Percentiles rank a stretch among this genome's conserved stretches.
phyloP scores from a whole-genome alignment of 768 basidiomycete species.

The Pilatotrama ljubarskyi region DNA sequence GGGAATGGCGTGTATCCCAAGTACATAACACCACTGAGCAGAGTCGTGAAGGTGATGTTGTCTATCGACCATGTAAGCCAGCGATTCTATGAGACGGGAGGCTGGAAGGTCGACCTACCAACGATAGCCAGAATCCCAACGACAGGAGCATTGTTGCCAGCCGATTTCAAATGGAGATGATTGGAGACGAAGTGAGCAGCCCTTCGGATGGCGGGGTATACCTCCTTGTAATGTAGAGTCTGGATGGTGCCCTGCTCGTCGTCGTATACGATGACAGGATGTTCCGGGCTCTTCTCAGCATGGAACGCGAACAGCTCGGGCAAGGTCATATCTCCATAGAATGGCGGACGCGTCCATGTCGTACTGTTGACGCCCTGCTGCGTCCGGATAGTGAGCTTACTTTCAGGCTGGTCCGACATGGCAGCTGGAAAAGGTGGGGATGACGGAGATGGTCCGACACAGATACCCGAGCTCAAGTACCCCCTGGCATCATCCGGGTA shows the following conservation, averaged over 20 bases:
- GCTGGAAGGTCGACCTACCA: slow-evolving; percentile 2
- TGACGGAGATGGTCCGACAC: neutral
- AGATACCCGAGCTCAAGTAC: no score
- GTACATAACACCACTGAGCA: slow-evolving; percentile 21
- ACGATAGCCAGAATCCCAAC: slow-evolving; percentile 27
- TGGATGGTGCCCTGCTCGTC: slow-evolving; percentile 18
- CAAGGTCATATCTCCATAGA: slow-evolving; percentile 36
- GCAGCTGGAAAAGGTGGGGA: neutral
- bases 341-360: slow-evolving; percentile 36
- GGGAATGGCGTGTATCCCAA: slow-evolving; percentile 33
- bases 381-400: neutral
- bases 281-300: slow-evolving; percentile 31
- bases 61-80: slow-evolving; percentile 21
- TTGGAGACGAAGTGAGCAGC: slow-evolving; percentile 23
- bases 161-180: slow-evolving; percentile 1
- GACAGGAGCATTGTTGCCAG: no score
- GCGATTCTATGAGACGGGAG: no score
- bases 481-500: no score
- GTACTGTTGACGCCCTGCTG: slow-evolving; percentile 6
- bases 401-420: neutral
- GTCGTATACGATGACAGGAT: slow-evolving; percentile 34
- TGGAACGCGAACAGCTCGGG: slow-evolving; percentile 41
- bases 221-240: slow-evolving; percentile 29
- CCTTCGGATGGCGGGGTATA: slow-evolving; percentile 28
- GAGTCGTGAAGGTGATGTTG: slow-evolving; percentile 16